Evolutionary conservation across 768 basidiomycete species (phyloP).

Genomic region (Psilocybe tampanensis): DNA sequence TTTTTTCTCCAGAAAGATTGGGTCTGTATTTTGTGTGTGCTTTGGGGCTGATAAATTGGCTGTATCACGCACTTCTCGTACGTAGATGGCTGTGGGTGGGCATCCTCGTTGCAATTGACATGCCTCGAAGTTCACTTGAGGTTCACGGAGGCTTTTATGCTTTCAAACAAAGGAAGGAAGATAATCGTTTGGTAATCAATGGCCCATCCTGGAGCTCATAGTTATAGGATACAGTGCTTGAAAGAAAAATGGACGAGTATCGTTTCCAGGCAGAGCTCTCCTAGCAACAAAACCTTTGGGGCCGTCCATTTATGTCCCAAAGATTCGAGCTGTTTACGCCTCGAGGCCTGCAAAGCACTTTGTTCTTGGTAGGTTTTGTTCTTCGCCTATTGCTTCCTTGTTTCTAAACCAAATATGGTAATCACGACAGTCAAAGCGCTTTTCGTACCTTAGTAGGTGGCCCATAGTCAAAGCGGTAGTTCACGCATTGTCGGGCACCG

Average conservation of each 20-base stretch:
- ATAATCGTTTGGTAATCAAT: not conserved
- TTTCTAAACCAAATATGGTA: not conserved
- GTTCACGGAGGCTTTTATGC: too few relatives aligned
- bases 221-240: not conserved
- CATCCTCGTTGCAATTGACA: too few relatives aligned
- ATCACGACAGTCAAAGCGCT: not conserved
- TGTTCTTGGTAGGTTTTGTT: not conserved
- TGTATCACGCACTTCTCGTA: too few relatives aligned
- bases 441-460: not conserved
- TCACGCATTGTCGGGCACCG: not conserved
- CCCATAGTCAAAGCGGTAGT: not conserved
- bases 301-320: not conserved
- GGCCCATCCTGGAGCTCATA: not conserved
- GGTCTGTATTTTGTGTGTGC: too few relatives aligned
- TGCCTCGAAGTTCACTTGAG: too few relatives aligned
- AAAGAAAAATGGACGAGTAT: not conserved
- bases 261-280: not conserved
- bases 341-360: not conserved
- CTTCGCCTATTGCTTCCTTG: not conserved
- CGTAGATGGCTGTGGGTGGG: too few relatives aligned
- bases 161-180: too few relatives aligned
- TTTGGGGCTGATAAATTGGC: too few relatives aligned
- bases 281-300: not conserved
- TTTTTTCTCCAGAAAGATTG: too few relatives aligned
- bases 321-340: not conserved